A percentile compares a stretch with the other conserved stretches of the same genome.
These are phyloP conservation scores for Boeremia lycopersici DNA, from an alignment of 2,329 filamentous ascomycete genomes.

Conservation along the genomic window DNA sequence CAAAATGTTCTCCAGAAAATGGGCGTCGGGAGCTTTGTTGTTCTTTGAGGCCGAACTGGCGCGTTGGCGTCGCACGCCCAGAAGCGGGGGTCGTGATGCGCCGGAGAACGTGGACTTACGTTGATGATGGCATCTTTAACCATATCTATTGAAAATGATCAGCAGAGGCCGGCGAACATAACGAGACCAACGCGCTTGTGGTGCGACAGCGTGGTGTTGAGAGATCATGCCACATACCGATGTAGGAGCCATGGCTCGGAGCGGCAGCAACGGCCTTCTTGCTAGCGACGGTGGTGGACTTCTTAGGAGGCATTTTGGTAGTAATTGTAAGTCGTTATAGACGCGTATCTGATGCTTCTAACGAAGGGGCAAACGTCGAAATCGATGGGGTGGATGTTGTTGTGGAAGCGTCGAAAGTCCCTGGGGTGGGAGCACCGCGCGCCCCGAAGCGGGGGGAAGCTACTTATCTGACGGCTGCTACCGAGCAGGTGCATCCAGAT, in stretches of 20 bases:
- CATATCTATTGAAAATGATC: slow-evolving; percentile 65
- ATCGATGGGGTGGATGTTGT: slow-evolving; percentile 28
- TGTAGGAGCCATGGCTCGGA: slow-evolving; percentile 67
- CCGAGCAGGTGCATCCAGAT: slow-evolving; percentile 37
- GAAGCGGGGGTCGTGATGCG: slow-evolving; percentile 53
- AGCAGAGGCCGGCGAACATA: slow-evolving; percentile 61
- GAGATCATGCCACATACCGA: slow-evolving; percentile 61
- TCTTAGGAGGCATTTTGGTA: slow-evolving; percentile 69
- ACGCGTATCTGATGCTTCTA: slow-evolving; percentile 39
- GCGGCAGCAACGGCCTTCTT: slow-evolving; percentile 64
- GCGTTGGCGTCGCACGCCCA: slow-evolving; percentile 43
- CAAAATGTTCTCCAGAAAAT: slow-evolving; percentile 26
- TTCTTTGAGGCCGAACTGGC: slow-evolving; percentile 38
- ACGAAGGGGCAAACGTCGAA: slow-evolving; percentile 34
- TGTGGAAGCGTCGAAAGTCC: slow-evolving; percentile 35
- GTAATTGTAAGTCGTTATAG: slow-evolving; percentile 34
- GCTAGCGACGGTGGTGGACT: slow-evolving; percentile 59
- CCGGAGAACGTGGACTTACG: slow-evolving; percentile 64
- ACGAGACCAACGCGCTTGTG: slow-evolving; percentile 42
- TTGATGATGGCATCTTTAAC: slow-evolving; percentile 74
- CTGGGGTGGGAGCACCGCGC: slow-evolving; percentile 31
- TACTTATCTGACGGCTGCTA: slow-evolving; percentile 40
- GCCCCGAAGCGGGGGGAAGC: slow-evolving; percentile 36
- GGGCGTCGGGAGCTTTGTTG: slow-evolving; percentile 25
- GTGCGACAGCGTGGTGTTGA: slow-evolving; percentile 56